phyloP scores from a whole-genome alignment of 2,329 filamentous ascomycete species.

The Didymellaceae sp. region DNA sequence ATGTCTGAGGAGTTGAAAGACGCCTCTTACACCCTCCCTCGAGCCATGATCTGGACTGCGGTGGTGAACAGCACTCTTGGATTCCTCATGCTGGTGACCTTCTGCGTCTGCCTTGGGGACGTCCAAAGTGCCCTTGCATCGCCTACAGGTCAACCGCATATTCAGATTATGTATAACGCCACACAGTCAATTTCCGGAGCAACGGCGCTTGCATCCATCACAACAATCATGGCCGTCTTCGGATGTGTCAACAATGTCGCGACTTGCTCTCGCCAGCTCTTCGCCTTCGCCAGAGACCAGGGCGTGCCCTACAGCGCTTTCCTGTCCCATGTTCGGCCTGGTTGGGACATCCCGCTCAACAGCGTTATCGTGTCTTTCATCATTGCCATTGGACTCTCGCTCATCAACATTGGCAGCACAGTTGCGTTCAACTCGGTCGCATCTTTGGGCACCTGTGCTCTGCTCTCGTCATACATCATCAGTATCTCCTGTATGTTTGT shows the following conservation, averaged over 20 bases:
- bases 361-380: conserved; percentile 53
- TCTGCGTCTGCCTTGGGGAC: conserved; percentile 1
- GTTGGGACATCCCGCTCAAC: conserved; percentile 51
- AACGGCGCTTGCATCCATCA: conserved; percentile 33
- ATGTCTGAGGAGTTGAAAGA: conserved; percentile 46
- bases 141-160: conserved; percentile 8
- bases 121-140: conserved; percentile 1
- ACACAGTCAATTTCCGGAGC: conserved; percentile 26
- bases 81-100: conserved; percentile 40
- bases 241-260: conserved; percentile 35
- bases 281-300: conserved; percentile 43
- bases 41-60: conserved; percentile 51
- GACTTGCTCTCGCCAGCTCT: conserved; percentile 43
- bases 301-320: conserved; percentile 25
- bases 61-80: conserved; percentile 7
- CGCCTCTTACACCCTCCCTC: conserved; percentile 45
- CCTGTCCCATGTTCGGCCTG: conserved; percentile 25
- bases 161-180: conserved; percentile 8
- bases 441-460: conserved; percentile 32
- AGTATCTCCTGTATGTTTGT: conserved; percentile 56
- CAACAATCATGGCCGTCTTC: conserved; percentile 36
- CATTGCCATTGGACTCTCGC: conserved; percentile 42
- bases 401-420: conserved; percentile 4
- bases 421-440: conserved; percentile 24
- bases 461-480: conserved; percentile 44